phyloP scores from a whole-genome alignment of 345 rosid genomes.

The Lenwebbia sp. region DNA sequence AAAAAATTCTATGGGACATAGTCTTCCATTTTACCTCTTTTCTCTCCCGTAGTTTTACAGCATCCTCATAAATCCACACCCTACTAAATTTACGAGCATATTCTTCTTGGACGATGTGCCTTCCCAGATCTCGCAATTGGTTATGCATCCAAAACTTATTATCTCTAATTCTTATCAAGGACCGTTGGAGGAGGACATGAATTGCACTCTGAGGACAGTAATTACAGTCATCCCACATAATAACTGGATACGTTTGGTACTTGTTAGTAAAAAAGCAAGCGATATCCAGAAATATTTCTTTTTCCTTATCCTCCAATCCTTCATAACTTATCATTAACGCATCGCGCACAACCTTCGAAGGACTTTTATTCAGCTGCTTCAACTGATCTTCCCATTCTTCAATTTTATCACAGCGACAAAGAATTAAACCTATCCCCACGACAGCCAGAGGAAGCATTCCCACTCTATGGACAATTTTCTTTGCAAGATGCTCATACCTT shows the following conservation, averaged over 20 bases:
- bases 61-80: background rate
- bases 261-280: background rate
- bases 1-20: background rate
- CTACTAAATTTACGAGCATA: background rate
- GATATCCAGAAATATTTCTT: background rate
- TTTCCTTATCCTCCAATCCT: rapidly evolving
- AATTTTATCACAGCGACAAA: background rate
- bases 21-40: background rate
- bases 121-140: background rate
- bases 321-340: background rate
- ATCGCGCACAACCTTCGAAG: background rate
- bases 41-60: background rate
- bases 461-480: background rate
- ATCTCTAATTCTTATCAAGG: background rate
- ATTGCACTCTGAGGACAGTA: rapidly evolving
- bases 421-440: background rate
- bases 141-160: background rate
- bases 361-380: background rate
- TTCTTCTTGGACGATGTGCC: background rate
- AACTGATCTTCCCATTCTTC: background rate
- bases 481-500: background rate
- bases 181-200: background rate
- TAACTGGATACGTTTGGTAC: background rate
- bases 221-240: background rate
- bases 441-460: background rate